A percentile compares a stretch with the other conserved stretches of the same genome.
Evolutionary conservation across 768 basidiomycete genomes (phyloP).

Genomic region (Russula earlei): DNA sequence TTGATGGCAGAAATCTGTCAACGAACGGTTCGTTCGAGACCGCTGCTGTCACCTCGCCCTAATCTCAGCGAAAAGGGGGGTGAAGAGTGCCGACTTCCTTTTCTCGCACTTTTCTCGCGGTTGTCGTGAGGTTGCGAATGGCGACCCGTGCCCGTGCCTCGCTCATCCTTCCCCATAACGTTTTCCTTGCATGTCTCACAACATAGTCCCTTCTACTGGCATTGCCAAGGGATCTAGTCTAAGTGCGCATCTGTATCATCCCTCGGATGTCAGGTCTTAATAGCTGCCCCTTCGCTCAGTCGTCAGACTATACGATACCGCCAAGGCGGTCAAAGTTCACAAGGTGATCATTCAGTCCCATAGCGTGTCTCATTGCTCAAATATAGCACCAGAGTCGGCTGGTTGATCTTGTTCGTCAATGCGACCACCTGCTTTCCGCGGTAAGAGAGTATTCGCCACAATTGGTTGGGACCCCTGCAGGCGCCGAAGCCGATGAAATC

Average conservation of each 20-base stretch:
- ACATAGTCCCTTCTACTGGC: not conserved
- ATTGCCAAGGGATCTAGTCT: not conserved
- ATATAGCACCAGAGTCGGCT: not conserved
- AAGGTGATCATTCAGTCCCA: not conserved
- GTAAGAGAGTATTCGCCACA: slow-evolving; percentile 1
- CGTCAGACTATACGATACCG: not conserved
- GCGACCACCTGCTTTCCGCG: not conserved
- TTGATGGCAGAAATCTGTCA: no score
- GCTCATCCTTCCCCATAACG: not conserved
- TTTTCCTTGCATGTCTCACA: not conserved
- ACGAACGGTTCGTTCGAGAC: no score
- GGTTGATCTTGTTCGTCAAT: not conserved
- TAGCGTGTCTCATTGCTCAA: not conserved
- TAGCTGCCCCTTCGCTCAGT: not conserved
- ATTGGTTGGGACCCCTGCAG: not conserved
- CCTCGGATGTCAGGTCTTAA: not conserved
- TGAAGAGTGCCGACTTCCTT: no score
- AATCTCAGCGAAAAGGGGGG: no score
- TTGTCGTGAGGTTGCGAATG: not conserved
- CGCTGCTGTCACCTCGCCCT: no score
- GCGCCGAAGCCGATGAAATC: slow-evolving; percentile 1
- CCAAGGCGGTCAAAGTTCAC: not conserved
- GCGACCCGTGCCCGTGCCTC: not conserved
- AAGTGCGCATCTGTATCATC: not conserved
- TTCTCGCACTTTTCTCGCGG: no score